Conservation (phyloP, 2,329 filamentous ascomycete species). For the Sphaceloma murrayae region DNA sequence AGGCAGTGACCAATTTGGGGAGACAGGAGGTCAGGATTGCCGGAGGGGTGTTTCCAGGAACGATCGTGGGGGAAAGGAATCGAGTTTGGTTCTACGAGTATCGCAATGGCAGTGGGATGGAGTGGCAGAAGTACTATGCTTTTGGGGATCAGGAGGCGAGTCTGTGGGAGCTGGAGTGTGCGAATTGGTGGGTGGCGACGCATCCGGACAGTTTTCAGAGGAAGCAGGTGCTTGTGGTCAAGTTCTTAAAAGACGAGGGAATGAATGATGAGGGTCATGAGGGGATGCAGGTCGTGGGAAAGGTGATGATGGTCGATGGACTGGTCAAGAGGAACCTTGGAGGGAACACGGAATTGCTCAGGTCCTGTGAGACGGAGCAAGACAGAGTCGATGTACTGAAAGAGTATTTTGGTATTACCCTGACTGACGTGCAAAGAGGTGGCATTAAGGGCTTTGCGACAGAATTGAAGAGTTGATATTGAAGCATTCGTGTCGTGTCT, state of each 20-base stretch:
- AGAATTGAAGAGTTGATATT: neutral
- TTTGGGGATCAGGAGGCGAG: conserved; percentile 46
- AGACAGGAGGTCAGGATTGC: conserved; percentile 11
- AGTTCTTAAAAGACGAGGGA: conserved; percentile 29
- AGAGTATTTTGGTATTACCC: conserved; percentile 36
- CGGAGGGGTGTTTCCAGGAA: conserved; percentile 2
- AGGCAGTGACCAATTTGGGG: conserved; percentile 11
- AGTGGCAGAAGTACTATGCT: conserved; percentile 37
- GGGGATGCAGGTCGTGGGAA: conserved; percentile 23
- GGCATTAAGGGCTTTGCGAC: conserved; percentile 25
- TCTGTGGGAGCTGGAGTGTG: conserved; percentile 46
- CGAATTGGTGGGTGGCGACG: conserved; percentile 48
- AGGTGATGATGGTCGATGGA: conserved; percentile 34
- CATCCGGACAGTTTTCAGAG: conserved; percentile 29
- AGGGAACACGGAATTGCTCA: conserved; percentile 36
- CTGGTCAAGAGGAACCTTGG: conserved; percentile 38
- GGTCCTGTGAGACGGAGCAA: conserved; percentile 34
- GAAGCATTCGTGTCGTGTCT: too few species aligned
- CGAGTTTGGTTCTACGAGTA: conserved; percentile 57
- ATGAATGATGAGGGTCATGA: conserved; percentile 14
- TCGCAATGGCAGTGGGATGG: conserved; percentile 28
- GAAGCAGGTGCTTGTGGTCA: conserved; percentile 30
- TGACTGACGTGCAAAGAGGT: conserved; percentile 31
- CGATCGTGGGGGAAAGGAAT: conserved; percentile 8
- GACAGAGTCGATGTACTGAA: conserved; percentile 35